Evolutionary conservation across 1,284 basidiomycete genomes (phyloP).

Genomic region (Exobasidium rhododendri): DNA sequence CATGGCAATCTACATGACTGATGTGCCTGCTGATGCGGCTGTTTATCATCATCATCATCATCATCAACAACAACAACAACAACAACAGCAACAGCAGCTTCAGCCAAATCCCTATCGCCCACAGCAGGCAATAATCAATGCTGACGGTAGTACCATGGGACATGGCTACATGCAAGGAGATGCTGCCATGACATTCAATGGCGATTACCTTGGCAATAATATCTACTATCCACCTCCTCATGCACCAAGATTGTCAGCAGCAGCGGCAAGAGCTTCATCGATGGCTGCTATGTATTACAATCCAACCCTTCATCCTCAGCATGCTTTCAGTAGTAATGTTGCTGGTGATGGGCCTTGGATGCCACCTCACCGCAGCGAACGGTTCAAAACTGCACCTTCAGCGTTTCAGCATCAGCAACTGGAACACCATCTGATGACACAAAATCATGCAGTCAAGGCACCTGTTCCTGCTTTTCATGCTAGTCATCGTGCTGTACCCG

Average conservation of each 20-base stretch:
- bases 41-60: constrained; percentile 4
- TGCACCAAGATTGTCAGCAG: constrained; percentile 15
- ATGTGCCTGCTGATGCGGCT: background rate
- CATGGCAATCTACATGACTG: background rate
- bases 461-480: background rate
- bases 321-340: constrained; percentile 3
- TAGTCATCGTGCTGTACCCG: background rate
- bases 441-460: constrained; percentile 12
- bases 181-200: background rate
- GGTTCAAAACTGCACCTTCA: no score
- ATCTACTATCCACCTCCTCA: constrained; percentile 16
- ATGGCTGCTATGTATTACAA: constrained; percentile 10
- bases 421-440: constrained; percentile 18
- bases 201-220: background rate
- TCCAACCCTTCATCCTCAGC: constrained; percentile 12
- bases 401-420: constrained; percentile 14
- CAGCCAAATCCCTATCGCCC: constrained; percentile 1
- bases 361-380: no score
- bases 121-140: constrained; percentile 5
- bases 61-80: no score
- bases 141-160: background rate
- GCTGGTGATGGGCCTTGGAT: background rate
- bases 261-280: constrained; percentile 13
- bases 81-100: no score
- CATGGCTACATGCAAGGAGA: background rate